Evolutionary conservation across 1,284 basidiomycete species (phyloP).

Genomic region (Trichosporon asahii): DNA sequence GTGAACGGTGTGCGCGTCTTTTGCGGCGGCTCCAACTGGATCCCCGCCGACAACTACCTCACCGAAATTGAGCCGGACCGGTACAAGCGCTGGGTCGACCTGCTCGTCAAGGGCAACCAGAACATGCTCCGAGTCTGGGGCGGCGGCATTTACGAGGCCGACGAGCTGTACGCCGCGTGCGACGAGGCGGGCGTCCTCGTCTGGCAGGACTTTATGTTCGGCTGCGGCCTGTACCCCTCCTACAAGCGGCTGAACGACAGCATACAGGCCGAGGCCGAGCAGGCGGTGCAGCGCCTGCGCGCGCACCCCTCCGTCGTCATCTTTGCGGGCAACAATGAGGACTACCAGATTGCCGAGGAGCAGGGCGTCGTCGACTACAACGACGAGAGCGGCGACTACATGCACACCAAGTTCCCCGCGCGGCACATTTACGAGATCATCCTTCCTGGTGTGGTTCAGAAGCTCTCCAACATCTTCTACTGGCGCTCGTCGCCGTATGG

Average conservation of each 20-base stretch:
- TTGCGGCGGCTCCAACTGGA: slow-evolving; percentile 90
- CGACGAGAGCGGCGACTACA: slow-evolving; percentile 73
- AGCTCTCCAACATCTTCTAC: slow-evolving; percentile 67
- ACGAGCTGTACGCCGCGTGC: slow-evolving; percentile 55
- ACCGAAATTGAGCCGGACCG: slow-evolving; percentile 62
- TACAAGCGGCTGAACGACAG: slow-evolving; percentile 52
- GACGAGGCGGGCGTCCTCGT: slow-evolving; percentile 66
- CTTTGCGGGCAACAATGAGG: slow-evolving; percentile 86
- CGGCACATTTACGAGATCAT: slow-evolving; percentile 80
- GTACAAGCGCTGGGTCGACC: slow-evolving; percentile 54
- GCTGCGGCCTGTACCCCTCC: slow-evolving; percentile 60
- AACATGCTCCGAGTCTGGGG: slow-evolving; percentile 59
- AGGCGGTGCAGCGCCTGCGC: slow-evolving; percentile 53
- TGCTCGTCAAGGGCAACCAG: slow-evolving; percentile 56
- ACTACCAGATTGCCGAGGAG: slow-evolving; percentile 67
- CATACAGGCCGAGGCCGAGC: slow-evolving; percentile 54
- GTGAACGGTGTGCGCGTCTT: slow-evolving; percentile 84
- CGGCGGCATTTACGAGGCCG: slow-evolving; percentile 56
- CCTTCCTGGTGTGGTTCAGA: slow-evolving; percentile 67
- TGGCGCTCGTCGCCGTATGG: slow-evolving; percentile 83
- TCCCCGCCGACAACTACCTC: slow-evolving; percentile 81
- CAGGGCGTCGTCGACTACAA: slow-evolving; percentile 72
- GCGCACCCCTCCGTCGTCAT: slow-evolving; percentile 66
- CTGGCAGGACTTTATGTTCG: slow-evolving; percentile 57
- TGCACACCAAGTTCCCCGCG: slow-evolving; percentile 77